Evolutionary conservation across 331 rosid genomes (phyloP), one percentile per base, ranked within the genome.

Genomic region (Rosa hybrid): DNA sequence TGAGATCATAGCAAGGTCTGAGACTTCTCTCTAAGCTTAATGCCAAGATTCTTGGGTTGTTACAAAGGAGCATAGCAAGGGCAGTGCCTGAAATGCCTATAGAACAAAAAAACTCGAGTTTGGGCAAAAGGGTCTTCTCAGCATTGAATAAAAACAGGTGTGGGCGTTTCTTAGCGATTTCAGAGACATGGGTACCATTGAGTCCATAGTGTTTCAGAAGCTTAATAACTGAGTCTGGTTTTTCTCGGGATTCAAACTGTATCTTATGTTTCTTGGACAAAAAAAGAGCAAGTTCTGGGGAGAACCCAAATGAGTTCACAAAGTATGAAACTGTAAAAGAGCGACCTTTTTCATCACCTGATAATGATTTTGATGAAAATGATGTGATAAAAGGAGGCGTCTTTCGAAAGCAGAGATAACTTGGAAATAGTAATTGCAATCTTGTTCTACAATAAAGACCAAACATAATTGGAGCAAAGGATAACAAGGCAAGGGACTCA

Each of bases 91-190:
- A 42, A 21, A 84, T 8, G 71, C 81, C 84, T 74, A 65, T 23
- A n/a, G 81, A 83, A 17, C 21, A 3, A 12, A 83, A 38, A 75
- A 78, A 68, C 51, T 80, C 60, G 14, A 84, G 41, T 67, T 84
- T 84, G 57, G 87, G 87, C 39, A 76, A 6, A 71, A 76, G 51
- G 60, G 72, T 57, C 68, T 81, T 78, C 30, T 75, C 38, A 23
- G 83, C 67, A 1, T 78, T 27, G 17, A 8, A 56, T 48, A 38
- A 8, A 9, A 85, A 76, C 46, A 83, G 2, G 3, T 0, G 0
- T 2, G 83, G 88, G 46, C 8, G 5, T 11, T 27, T 21, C 56
- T 20, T 60, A 4, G 74, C 65, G 0, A 78, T 8, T 0, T 8
- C 6, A 9, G 74, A 59, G 51, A 78, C 14, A 4, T 78, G 78